Base-by-base conservation (phyloP, 768 basidiomycete genomes). In the Lentinus brumalis region DNA sequence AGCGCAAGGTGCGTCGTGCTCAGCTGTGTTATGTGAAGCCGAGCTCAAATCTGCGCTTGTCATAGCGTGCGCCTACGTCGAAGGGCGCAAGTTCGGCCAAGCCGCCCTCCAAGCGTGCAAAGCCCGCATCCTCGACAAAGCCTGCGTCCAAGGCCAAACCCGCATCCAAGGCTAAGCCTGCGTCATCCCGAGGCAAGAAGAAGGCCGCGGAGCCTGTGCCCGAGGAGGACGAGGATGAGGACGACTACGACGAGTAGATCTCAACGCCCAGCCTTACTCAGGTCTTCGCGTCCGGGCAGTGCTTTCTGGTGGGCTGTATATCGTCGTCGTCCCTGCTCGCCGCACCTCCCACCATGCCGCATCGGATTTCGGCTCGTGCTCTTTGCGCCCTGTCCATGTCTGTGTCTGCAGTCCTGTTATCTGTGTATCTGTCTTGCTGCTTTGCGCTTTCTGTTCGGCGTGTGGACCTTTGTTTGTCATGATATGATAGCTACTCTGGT, bases 1-100 rank as follows among this genome's bases (percentile, higher is more conserved):
- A 92, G 76, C 86, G 88, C 75, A 89, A 91, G 85, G 89, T 86
- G 66, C 21, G 75, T 64, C 16, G 7, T 2, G 46, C 35, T 50
- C 42, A 14, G 12, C 29, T 16, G 30, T 26, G 21, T 26, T 26
- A 1, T 26, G 21, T 26, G 21, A 26, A 26, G 21, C 39, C 50
- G 52, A 61, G 21, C 16, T 26, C 42, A 4, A 39, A 32, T 50
- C n/a, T 49, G 11, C 15, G 14, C 1, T 42, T 41, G 15, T 14
- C 6, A 1, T 49, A 69, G 66, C 67, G 65, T 56, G 69, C 65
- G 2, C 66, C 69, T 7, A 50, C 67, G 15, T 63, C 67, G 21
- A 69, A 65, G 58, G 57, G 53, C 15, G 42, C 57, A 1, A 30
- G 53, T 18, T 35, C 59, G 26, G 51, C 66, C 8, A 69, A 69